Evolutionary conservation across 2,329 filamentous ascomycete genomes (phyloP), one percentile per base, ranked within the genome.

Genomic region (Phialemonium atrogriseum): DNA sequence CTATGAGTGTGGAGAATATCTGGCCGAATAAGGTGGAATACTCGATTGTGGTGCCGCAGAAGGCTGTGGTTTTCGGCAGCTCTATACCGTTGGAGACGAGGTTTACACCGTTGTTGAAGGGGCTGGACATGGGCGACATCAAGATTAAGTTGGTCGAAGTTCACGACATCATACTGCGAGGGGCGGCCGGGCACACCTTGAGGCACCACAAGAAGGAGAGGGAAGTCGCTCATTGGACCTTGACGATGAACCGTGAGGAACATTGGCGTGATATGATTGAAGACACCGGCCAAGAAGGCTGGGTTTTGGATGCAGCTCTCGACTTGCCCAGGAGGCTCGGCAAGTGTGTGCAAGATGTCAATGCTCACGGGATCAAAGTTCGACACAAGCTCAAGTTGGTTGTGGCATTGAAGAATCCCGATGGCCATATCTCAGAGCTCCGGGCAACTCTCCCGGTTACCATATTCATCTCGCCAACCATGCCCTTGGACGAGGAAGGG

Each of bases 21-120:
- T 98, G 91, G 91, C 84, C 87, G 5, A 91, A 94, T 64, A 98
- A 98, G 66, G 75, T 96, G 46, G 85, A 94, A 54, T 98, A 98
- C 61, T 89, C 86, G 18, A 87, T 98, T 41, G 77, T 85, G 36
- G 84, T 94, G 9, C 89, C 91, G 1, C 88, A 86, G 49, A 95
- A 95, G 62, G 91, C 91, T 2, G 81, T 94, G 33, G 83, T 94
- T 12, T 94, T 95, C 48, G 91, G 91, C 30, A 93, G 85, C n/a
- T 71, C 72, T 14, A 78, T 96, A 29, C 77, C 79, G 1, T 70
- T 94, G 37, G 80, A 94, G 46, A 89, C 95, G 62, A 77, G 84
- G 40, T 78, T 96, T 40, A 84, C 87, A 2, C 88, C 89, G 0
- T 65, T 96, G 2, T 66, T 94, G 31, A 96, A 98, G 57, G 89